Evolutionary conservation across 441 rosid species (phyloP).

Genomic region (Hypseocharis bilobata): DNA sequence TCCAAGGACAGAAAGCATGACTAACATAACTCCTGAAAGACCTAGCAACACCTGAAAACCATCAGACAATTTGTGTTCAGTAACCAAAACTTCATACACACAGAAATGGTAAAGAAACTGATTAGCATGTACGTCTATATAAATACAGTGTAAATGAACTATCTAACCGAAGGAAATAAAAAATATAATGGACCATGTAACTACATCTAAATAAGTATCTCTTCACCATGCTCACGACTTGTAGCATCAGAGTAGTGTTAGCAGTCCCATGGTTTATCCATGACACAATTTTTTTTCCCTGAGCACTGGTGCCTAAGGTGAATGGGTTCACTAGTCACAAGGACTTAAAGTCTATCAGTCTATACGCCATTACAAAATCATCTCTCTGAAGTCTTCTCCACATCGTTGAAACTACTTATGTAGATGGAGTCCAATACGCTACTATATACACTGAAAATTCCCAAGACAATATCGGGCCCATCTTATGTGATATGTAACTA

Average conservation of each 20-base stretch:
- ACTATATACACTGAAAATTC: no score
- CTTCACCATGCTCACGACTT: neutral
- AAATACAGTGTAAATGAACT: no score
- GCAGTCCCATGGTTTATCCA: neutral
- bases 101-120: neutral
- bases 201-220: neutral
- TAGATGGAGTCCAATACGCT: no score
- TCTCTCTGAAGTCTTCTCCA: neutral
- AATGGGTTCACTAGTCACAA: neutral
- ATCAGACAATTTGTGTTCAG: constrained; percentile 5
- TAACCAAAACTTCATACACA: neutral
- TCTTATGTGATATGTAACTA: no score
- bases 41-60: constrained; percentile 51
- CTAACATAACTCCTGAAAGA: constrained; percentile 64
- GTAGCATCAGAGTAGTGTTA: neutral
- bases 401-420: no score
- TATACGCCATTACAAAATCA: neutral
- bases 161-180: no score
- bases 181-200: neutral
- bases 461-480: no score
- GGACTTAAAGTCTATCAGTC: neutral
- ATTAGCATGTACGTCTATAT: neutral
- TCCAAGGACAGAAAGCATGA: constrained; percentile 69
- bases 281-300: neutral
- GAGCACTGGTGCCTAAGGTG: neutral